A percentile compares a stretch with the other conserved stretches of the same genome.
These are phyloP conservation scores for Wickerhamiella siamensis DNA, from an alignment of 805 yeast species.

Conservation along the genomic window DNA sequence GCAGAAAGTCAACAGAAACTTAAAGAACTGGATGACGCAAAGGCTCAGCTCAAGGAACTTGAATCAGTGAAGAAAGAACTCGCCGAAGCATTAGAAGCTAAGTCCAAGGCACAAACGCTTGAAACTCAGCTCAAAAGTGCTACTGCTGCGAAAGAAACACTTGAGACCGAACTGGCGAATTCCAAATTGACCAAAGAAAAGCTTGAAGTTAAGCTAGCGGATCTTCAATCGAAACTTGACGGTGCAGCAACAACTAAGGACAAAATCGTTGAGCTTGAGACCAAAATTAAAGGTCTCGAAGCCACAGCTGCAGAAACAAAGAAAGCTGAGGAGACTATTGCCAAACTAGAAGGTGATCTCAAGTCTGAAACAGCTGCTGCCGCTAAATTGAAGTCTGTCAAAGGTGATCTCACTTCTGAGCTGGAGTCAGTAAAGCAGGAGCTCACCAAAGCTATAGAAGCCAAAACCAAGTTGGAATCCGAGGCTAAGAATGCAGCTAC, in stretches of 20 bases:
- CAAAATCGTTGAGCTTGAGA: constrained; percentile 1
- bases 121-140: neutral
- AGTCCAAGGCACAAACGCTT: neutral
- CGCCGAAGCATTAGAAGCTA: no score
- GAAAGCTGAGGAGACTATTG: constrained; percentile 14
- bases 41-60: neutral
- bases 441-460: neutral
- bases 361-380: neutral
- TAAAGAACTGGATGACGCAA: neutral
- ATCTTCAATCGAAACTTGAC: constrained; percentile 9
- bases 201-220: constrained; percentile 7
- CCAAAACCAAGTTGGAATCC: neutral
- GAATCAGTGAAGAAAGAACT: no score
- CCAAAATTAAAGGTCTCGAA: constrained; percentile 6
- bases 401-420: constrained; percentile 4
- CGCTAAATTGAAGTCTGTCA: neutral
- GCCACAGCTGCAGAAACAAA: neutral
- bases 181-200: neutral
- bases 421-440: constrained; percentile 7
- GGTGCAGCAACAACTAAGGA: neutral
- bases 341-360: no score
- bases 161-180: neutral
- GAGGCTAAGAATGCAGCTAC: neutral
- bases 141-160: no score
- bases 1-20: neutral